A percentile compares a stretch with the other conserved stretches of the same genome.
Evolutionary conservation across 352 stramenopile species (phyloP).

Genomic region (Globisporangium barbulae): DNA sequence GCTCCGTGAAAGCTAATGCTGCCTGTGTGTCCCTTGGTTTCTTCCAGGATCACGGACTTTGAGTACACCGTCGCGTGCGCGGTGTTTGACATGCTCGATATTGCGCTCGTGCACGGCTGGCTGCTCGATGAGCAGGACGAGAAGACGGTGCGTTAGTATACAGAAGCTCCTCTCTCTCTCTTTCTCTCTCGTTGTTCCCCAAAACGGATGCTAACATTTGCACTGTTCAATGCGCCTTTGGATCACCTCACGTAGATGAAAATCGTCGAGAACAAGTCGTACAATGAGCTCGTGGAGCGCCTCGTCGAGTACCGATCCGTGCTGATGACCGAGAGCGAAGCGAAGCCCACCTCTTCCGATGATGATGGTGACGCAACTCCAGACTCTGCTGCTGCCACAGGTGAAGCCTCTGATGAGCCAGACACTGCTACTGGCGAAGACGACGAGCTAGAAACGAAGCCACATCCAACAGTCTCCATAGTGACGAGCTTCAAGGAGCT

Average conservation of each 20-base stretch:
- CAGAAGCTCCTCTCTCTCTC: not conserved
- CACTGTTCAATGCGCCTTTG: constrained; percentile 7
- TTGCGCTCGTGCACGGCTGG: constrained; percentile 97
- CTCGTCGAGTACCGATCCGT: constrained; percentile 89
- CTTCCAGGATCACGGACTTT: constrained; percentile 79
- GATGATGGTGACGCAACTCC: not conserved
- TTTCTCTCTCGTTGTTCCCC: too few relatives aligned
- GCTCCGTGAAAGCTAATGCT: not conserved
- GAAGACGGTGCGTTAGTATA: constrained; percentile 40
- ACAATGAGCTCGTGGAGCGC: constrained; percentile 97
- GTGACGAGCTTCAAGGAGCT: constrained; percentile 30
- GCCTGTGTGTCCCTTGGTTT: not conserved
- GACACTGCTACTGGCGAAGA: constrained; percentile 1
- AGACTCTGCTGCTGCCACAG: constrained; percentile 8
- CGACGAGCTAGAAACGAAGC: constrained; percentile 12
- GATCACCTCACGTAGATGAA: constrained; percentile 25
- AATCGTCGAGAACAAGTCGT: constrained; percentile 91
- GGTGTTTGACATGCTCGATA: constrained; percentile 95
- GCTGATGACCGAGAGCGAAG: constrained; percentile 52
- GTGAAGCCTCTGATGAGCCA: not conserved
- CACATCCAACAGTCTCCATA: constrained; percentile 5
- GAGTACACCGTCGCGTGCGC: constrained; percentile 95
- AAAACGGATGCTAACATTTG: not conserved
- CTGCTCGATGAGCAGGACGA: constrained; percentile 93
- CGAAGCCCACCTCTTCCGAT: constrained; percentile 8